Evolutionary conservation across 805 yeast species (phyloP), one percentile per base, ranked within the genome.

Genomic region (Cyberlindnera americana): DNA sequence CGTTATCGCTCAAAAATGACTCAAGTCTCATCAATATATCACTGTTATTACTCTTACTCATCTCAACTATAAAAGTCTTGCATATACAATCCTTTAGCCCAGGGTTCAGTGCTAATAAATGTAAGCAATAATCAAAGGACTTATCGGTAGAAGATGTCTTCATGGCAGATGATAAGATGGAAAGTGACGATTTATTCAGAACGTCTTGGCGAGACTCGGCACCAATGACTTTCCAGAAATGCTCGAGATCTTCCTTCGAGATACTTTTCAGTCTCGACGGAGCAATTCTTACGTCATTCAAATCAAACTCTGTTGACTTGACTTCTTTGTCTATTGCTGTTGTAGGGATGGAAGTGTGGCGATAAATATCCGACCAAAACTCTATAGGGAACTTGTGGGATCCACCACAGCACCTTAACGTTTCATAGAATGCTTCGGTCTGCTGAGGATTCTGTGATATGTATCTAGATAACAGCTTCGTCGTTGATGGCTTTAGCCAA

Each of bases 401-500:
- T 2, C 32, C 38, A 24, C 31, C 34, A 9, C 25, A 33, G 23
- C 41, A 7, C 19, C 29, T 34, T 10, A 44, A 14, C 3, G 31
- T 27, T 7, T 21, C 41, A 6, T 16, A 5, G 2, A 43, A 16
- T 4, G 43, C 23, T 11, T 19, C 30, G 10, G 33, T 29, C 17
- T 35, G 42, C 8, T 33, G 28, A 11, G 33, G n/a, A 21, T 32
- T 18, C 23, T 17, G 11, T 13, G 33, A 19, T 26, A 52, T 41
- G 34, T 47, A 52, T 14, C 29, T 32, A 3, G 48, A 45, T 17
- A 52, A 7, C 3, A 51, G 8, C 19, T 35, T 31, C 2, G 40
- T 24, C 1, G 56, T 51, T 2, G 46, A 37, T 3, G 35, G 19
- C 5, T 30, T 27, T 5, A 53, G 31, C 57, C 57, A 53, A 13